A percentile compares a stretch with the other conserved stretches of the same genome.
These are phyloP conservation scores for Jimgerdemannia lactiflua DNA, from an alignment of 192 early-diverging fungal species.

Conservation along the genomic window DNA sequence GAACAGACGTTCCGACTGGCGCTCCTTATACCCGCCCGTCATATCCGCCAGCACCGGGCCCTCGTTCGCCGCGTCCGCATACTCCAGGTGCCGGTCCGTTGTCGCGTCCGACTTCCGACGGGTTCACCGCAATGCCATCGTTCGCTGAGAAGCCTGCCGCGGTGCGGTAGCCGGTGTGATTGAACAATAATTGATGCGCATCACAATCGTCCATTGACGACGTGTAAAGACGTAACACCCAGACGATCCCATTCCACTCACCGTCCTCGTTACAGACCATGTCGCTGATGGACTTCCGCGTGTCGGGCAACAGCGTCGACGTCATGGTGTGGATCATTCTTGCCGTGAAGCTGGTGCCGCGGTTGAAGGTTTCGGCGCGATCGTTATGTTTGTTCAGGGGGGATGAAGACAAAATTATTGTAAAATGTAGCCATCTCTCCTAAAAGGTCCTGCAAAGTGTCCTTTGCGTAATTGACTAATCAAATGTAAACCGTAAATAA, in stretches of 20 bases:
- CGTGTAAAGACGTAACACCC: no score
- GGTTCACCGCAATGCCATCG: slow-evolving; percentile 56
- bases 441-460: no score
- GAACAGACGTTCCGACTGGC: slow-evolving; percentile 89
- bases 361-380: slow-evolving; percentile 64
- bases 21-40: slow-evolving; percentile 96
- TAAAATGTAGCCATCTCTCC: background rate
- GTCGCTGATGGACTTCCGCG: slow-evolving; percentile 59
- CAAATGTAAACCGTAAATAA: no score
- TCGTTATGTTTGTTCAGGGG: slow-evolving; percentile 60
- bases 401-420: background rate
- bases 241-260: no score
- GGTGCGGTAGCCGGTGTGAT: slow-evolving; percentile 88
- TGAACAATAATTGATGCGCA: slow-evolving; percentile 6
- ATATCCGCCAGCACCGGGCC: slow-evolving; percentile 64
- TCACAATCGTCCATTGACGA: no score
- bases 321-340: slow-evolving; percentile 73
- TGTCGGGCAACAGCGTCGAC: slow-evolving; percentile 54
- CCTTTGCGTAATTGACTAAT: no score
- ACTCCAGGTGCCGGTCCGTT: slow-evolving; percentile 50
- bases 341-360: slow-evolving; percentile 57
- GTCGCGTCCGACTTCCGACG: slow-evolving; percentile 23
- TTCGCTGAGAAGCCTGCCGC: slow-evolving; percentile 88
- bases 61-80: slow-evolving; percentile 37
- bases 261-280: slow-evolving; percentile 68